Base-by-base conservation (phyloP, 2,329 filamentous ascomycete species). In the Colletotrichum orchidophilum region DNA sequence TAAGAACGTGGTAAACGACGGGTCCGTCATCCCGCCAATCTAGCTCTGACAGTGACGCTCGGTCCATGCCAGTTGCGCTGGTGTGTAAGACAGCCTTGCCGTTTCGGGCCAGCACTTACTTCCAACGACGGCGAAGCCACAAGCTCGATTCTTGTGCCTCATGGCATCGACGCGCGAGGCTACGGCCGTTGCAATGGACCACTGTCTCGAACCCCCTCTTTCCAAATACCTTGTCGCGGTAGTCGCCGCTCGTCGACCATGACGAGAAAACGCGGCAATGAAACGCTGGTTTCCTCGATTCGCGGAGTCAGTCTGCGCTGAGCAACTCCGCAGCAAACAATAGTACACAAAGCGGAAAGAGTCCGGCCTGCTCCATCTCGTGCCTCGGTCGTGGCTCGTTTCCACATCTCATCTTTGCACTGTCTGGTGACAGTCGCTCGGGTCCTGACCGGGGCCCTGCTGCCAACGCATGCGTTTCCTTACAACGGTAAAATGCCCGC, bases 11-110 rank as follows among this genome's bases (percentile, higher is more conserved):
- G 53, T 55, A 21, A 62, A 63, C 59, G 50, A 54, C 24, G 65
- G 65, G 27, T 55, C 65, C 65, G 50, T 53, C 65, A 63, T 68
- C 65, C 65, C 65, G 65, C 35, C 65, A 68, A 63, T 68, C 39
- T 67, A 66, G 57, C 46, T 39, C 53, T 52, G 39, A 59, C 39
- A 27, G 54, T 29, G 35, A 64, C 62, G 52, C 62, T 53, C 61
- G 49, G 27, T 53, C 33, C 27, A 39, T 39, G n/a, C 13, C 9
- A 26, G 31, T 27, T 55, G 35, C 52, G 53, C 24, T 35, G 13
- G 24, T 15, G 31, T 24, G 29, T 26, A 63, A 42, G n/a, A n/a
- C n/a, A n/a, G 29, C 60, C 60, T 33, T 31, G 27, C 31, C 60
- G 60, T 42, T 62, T 9, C 26, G 26, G 59, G 53, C 46, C 27